These are phyloP conservation scores for Colletotrichum costaricense DNA, from an alignment of 2,329 filamentous ascomycete species.

Conservation along the genomic window DNA sequence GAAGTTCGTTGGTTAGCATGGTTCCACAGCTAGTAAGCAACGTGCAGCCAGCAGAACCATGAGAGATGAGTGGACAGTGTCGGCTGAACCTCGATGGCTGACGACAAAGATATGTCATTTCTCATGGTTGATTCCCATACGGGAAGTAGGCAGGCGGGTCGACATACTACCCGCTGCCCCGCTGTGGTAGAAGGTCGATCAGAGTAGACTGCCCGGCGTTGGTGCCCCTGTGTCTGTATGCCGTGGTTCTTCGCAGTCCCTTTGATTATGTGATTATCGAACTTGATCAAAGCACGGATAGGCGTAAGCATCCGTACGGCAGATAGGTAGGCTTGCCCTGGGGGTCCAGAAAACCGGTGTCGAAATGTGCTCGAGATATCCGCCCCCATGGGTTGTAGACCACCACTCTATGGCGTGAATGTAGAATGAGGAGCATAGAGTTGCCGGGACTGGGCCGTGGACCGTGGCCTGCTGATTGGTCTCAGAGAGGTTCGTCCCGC, in stretches of 20 bases:
- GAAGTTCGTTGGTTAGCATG: background rate
- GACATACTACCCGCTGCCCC: slow-evolving; percentile 5
- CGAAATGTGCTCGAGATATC: too few species aligned
- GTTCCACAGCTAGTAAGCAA: background rate
- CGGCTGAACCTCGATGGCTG: background rate
- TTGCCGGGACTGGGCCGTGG: background rate
- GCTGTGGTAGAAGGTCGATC: slow-evolving; percentile 14
- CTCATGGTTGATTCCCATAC: background rate
- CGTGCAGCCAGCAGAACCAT: background rate
- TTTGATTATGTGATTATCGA: background rate
- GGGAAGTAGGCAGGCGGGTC: background rate
- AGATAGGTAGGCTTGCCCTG: too few species aligned
- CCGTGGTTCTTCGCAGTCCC: background rate
- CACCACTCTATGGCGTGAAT: background rate
- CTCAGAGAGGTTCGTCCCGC: slow-evolving; percentile 24
- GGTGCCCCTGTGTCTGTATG: background rate
- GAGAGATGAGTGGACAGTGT: background rate
- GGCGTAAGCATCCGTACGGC: too few species aligned
- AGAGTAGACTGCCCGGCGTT: background rate
- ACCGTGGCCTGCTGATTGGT: slow-evolving; percentile 3
- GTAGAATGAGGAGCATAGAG: background rate
- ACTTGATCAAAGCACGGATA: background rate
- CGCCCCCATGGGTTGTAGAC: too few species aligned
- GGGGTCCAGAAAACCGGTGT: too few species aligned
- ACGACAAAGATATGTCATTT: slow-evolving; percentile 21